Conservation (phyloP, 495 filamentous ascomycete species). For the Aspergillus sclerotiicarbonarius region DNA sequence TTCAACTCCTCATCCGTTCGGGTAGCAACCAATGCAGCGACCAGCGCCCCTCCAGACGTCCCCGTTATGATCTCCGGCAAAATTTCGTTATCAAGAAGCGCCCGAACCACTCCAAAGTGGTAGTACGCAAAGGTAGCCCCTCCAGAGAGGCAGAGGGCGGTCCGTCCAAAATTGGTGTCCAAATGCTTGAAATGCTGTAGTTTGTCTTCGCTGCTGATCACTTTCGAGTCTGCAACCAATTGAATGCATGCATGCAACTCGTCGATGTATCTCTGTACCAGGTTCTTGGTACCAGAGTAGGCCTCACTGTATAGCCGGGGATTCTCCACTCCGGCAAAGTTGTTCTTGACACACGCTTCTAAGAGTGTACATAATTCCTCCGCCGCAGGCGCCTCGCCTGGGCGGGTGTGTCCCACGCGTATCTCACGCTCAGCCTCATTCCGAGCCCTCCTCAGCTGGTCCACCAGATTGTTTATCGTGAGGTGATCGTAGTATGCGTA, state of each 20-base stretch:
- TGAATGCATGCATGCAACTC: conserved; percentile 62
- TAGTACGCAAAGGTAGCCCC: conserved; percentile 98
- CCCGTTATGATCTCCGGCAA: conserved; percentile 94
- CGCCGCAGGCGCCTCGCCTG: conserved; percentile 47
- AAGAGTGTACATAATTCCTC: conserved; percentile 73
- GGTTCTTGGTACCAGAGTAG: conserved; percentile 91
- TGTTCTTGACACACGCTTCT: conserved; percentile 93
- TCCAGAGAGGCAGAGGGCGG: conserved; percentile 87
- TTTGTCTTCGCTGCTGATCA: conserved; percentile 71
- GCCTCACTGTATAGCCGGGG: conserved; percentile 90
- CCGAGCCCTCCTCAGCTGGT: conserved; percentile 64
- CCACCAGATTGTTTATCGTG: conserved; percentile 71
- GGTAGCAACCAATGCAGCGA: conserved; percentile 84
- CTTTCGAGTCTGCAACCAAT: conserved; percentile 63
- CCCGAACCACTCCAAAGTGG: conserved; percentile 91
- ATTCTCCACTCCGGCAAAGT: conserved; percentile 95
- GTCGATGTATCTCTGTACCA: conserved; percentile 86
- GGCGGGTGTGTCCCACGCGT: conserved; percentile 18
- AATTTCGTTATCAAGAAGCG: conserved; percentile 80
- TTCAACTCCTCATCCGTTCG: conserved; percentile 89
- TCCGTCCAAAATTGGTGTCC: conserved; percentile 86
- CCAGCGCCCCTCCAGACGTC: conserved; percentile 88
- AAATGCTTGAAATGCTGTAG: conserved; percentile 82
- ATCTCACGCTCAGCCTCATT: conserved; percentile 55
- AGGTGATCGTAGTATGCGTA: conserved; percentile 93